These are phyloP conservation scores for Xylaria sp. DNA, from an alignment of 2,329 filamentous ascomycete genomes.

Conservation along the genomic window DNA sequence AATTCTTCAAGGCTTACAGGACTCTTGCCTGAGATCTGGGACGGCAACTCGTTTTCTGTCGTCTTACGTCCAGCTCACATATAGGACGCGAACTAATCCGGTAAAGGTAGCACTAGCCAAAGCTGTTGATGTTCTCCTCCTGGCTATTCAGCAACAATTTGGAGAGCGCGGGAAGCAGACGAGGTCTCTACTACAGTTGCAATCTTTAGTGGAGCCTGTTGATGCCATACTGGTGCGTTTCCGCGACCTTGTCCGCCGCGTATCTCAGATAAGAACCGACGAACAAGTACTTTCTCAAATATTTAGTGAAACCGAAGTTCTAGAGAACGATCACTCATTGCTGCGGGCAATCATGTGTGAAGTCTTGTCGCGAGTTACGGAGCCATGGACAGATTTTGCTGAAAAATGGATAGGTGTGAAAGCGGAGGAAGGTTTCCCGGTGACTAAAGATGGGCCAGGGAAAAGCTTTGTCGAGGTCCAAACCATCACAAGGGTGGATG, in stretches of 20 bases:
- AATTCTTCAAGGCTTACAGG: conserved; percentile 53
- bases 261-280: conserved; percentile 55
- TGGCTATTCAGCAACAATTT: conserved; percentile 56
- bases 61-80: conserved; percentile 54
- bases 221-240: conserved; percentile 58
- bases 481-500: conserved; percentile 59
- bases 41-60: conserved; percentile 53
- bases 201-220: conserved; percentile 54
- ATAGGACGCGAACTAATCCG: conserved; percentile 50
- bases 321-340: conserved; percentile 67
- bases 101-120: conserved; percentile 59
- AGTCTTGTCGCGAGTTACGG: conserved; percentile 65
- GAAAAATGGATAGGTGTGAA: conserved; percentile 77
- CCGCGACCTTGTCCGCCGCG: conserved; percentile 54
- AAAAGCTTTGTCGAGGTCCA: conserved; percentile 68
- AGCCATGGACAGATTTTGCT: conserved; percentile 70
- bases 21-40: conserved; percentile 54
- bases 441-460: conserved; percentile 55
- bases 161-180: conserved; percentile 49
- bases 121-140: conserved; percentile 54
- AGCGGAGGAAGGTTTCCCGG: conserved; percentile 59
- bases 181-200: conserved; percentile 59
- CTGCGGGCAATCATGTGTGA: conserved; percentile 70
- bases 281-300: conserved; percentile 66
- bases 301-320: conserved; percentile 65